Evolutionary conservation across 441 rosid species (phyloP).

Genomic region (Syzygium syzygioides): DNA sequence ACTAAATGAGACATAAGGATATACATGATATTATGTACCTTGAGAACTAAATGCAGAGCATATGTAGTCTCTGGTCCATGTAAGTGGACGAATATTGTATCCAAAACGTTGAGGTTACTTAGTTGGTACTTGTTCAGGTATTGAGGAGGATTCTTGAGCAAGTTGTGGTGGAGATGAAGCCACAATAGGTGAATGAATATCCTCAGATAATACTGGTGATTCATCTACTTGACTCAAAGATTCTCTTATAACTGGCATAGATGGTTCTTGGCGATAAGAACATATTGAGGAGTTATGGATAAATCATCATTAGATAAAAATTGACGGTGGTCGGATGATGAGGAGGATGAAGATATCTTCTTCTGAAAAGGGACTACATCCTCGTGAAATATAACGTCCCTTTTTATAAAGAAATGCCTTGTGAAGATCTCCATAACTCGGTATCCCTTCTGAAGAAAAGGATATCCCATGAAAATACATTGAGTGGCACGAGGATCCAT

Average conservation of each 20-base stretch:
- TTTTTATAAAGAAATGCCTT: not conserved
- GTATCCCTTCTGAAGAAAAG: not conserved
- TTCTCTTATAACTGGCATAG: no score
- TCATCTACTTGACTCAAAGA: no score
- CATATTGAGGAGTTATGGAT: not conserved
- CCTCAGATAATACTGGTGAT: no score
- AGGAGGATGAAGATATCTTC: not conserved
- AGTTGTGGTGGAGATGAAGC: not conserved
- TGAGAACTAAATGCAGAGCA: not conserved
- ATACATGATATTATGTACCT: not conserved
- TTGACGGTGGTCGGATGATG: fast-evolving
- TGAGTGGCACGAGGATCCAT: not conserved
- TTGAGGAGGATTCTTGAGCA: no score
- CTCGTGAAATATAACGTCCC: not conserved
- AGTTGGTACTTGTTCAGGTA: no score
- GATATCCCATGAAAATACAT: not conserved
- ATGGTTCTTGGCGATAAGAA: no score
- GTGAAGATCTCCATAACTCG: not conserved
- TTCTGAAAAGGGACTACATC: not conserved
- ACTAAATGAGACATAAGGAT: no score
- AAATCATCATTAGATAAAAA: not conserved
- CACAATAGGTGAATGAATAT: no score
- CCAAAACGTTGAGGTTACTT: fast-evolving
- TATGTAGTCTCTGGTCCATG: not conserved
- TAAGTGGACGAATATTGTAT: fast-evolving